Evolutionary conservation across 139 green algal genomes (phyloP).

Genomic region (Chlorella sp.): DNA sequence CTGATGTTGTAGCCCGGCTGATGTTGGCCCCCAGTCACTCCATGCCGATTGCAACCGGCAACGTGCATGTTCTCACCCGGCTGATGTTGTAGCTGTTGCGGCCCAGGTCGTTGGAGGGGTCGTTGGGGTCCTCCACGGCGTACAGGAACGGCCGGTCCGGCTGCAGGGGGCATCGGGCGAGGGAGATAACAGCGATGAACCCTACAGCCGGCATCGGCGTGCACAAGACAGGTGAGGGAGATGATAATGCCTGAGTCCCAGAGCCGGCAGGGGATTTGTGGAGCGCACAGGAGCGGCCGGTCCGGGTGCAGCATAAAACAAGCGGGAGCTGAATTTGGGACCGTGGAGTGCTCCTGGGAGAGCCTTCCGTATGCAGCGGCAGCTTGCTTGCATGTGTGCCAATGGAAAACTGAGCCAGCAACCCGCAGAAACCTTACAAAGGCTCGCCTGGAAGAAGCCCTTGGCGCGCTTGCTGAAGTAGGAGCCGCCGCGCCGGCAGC

Average conservation of each 20-base stretch:
- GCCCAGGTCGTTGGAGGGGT: constrained; percentile 76
- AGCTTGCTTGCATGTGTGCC: no score
- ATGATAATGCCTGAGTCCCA: no score
- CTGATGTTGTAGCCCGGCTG: no score
- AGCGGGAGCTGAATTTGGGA: no score
- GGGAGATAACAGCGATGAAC: not conserved
- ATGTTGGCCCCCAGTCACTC: no score
- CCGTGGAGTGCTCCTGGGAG: no score
- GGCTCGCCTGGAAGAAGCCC: constrained; percentile 28
- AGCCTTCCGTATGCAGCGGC: no score
- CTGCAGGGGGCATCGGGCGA: not conserved
- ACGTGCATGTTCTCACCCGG: constrained; percentile 47
- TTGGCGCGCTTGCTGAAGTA: constrained; percentile 66
- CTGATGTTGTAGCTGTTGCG: constrained; percentile 73
- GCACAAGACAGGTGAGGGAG: no score
- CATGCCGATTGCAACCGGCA: no score
- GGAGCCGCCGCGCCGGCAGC: constrained; percentile 51
- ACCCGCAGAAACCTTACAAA: not conserved
- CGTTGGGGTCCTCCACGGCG: constrained; percentile 84
- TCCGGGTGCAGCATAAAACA: not conserved
- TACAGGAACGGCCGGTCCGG: constrained; percentile 70
- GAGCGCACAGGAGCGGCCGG: not conserved
- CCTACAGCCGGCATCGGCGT: no score
- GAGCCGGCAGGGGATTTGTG: not conserved
- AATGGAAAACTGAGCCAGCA: no score